Percentiles rank a stretch among this genome's conserved stretches.
These are phyloP conservation scores for Citrus hindsii DNA, from an alignment of 345 rosid species.

Conservation along the genomic window DNA sequence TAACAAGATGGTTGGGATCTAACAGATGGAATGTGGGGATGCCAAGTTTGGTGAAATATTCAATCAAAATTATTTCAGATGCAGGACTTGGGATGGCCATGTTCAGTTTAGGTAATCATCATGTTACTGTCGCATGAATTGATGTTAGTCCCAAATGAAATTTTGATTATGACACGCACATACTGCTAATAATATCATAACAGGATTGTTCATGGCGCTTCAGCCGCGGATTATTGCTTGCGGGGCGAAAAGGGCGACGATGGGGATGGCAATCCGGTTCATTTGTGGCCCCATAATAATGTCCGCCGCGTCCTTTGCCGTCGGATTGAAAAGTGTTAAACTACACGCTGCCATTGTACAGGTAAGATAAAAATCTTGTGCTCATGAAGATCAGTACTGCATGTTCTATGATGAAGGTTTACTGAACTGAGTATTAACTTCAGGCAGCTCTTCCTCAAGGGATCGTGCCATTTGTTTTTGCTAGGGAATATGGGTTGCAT, in stretches of 20 bases:
- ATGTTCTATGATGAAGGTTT: too few relatives aligned
- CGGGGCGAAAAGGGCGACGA: conserved; percentile 53
- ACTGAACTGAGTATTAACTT: background rate
- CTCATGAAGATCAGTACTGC: too few relatives aligned
- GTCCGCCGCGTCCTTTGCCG: conserved; percentile 46
- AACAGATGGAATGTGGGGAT: conserved; percentile 61
- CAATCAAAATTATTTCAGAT: conserved; percentile 69
- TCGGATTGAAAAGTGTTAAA: conserved; percentile 45
- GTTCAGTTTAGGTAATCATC: conserved; percentile 73
- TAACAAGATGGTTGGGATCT: background rate
- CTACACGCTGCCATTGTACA: conserved; percentile 77
- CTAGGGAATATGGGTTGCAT: conserved; percentile 70
- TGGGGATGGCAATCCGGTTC: conserved; percentile 68
- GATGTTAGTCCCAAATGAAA: background rate
- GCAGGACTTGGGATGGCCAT: conserved; percentile 87
- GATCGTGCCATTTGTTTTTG: conserved; percentile 77
- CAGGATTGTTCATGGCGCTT: conserved; percentile 80
- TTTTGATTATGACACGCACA: background rate
- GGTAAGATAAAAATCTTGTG: conserved; percentile 24
- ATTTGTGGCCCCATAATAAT: conserved; percentile 56
- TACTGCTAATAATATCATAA: background rate
- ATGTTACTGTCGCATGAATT: background rate
- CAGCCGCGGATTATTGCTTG: conserved; percentile 71
- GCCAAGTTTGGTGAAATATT: conserved; percentile 62
- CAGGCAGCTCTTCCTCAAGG: conserved; percentile 91